These are phyloP conservation scores for Amphirosellinia nigrospora DNA, from an alignment of 495 filamentous ascomycete genomes.

Conservation along the genomic window DNA sequence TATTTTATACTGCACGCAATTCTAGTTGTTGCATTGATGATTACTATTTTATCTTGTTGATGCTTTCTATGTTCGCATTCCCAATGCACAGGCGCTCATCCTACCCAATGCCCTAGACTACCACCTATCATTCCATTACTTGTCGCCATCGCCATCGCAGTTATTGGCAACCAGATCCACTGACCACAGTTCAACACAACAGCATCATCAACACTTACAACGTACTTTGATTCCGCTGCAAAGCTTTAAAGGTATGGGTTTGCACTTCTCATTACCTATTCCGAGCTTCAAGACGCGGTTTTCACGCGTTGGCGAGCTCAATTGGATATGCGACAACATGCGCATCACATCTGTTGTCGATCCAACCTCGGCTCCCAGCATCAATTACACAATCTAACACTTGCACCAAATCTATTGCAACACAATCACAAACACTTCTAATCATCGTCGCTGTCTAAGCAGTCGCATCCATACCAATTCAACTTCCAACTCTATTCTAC, in stretches of 20 bases:
- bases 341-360: conserved; percentile 17
- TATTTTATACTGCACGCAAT: conserved; percentile 4
- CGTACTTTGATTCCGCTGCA: conserved; percentile 16
- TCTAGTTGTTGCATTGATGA: conserved; percentile 3
- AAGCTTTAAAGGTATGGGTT: conserved; percentile 43
- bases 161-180: conserved; percentile 30
- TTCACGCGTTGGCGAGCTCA: conserved; percentile 40
- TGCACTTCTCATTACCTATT: conserved; percentile 28
- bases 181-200: conserved; percentile 34
- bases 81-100: not conserved
- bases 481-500: not conserved
- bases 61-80: not conserved
- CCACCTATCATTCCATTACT: conserved; percentile 3
- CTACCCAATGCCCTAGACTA: not conserved
- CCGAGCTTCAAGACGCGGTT: conserved; percentile 44
- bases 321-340: conserved; percentile 44
- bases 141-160: conserved; percentile 26
- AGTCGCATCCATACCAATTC: not conserved
- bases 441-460: not conserved
- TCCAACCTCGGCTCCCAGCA: not conserved
- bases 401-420: not conserved
- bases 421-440: conserved; percentile 2
- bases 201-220: conserved; percentile 37
- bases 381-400: not conserved
- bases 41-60: not conserved